Conservation (phyloP, 352 stramenopile species). For the Blastocystis sp. region DNA sequence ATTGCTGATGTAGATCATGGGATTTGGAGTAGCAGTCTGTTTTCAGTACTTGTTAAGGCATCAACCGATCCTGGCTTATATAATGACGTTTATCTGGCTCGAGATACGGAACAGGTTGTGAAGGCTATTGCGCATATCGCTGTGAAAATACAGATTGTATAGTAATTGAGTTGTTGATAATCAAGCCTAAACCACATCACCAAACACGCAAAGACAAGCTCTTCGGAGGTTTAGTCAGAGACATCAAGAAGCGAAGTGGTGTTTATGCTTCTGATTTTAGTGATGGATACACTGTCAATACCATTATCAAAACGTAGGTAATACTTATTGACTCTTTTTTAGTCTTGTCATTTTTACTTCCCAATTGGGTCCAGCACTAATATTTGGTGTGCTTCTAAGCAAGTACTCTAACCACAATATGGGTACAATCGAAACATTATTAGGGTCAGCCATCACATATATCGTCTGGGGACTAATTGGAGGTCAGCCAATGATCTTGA, state of each 20-base stretch:
- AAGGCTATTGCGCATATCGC: neutral
- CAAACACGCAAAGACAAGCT: neutral
- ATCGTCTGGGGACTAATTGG: slow-evolving; percentile 20
- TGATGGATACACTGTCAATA: slow-evolving; percentile 56
- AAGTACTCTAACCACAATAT: slow-evolving; percentile 43
- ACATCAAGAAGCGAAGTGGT: neutral
- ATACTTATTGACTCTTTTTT: neutral
- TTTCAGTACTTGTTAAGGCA: neutral
- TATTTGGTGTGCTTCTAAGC: slow-evolving; percentile 21
- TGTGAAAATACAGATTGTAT: slow-evolving; percentile 14
- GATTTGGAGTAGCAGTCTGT: slow-evolving; percentile 7
- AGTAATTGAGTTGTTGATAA: neutral
- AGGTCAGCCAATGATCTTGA: slow-evolving; percentile 50
- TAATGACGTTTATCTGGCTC: neutral
- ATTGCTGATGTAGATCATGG: neutral
- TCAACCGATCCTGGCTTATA: neutral
- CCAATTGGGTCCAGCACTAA: neutral
- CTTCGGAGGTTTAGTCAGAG: neutral
- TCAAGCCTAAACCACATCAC: neutral
- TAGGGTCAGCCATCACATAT: neutral
- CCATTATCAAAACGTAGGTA: slow-evolving; percentile 31
- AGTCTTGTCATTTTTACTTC: slow-evolving; percentile 47
- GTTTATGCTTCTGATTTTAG: slow-evolving; percentile 17
- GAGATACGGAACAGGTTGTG: neutral
- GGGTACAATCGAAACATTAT: slow-evolving; percentile 11